Evolutionary conservation across 139 green algal species (phyloP), one percentile per base, ranked within the genome.

Genomic region (Tetradesmus obliquus): DNA sequence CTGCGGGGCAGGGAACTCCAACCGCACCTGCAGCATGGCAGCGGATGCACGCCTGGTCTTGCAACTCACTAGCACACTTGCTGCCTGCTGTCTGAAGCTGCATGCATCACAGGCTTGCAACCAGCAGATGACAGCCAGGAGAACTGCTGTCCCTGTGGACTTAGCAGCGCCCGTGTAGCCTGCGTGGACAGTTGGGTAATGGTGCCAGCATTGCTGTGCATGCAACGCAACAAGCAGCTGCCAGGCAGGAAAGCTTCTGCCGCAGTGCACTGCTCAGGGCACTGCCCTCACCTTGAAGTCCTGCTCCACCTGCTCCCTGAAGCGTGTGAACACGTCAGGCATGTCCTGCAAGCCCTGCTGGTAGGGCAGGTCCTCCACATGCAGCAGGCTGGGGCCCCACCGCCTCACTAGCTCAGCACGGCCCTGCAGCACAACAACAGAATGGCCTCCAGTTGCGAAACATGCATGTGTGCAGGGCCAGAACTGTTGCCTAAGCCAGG

Each of bases 321-420:
- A 99, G 24, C 96, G 97, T 0, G 98, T 99, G 95, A 99, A 99
- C 0, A 98, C 95, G 82, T 99, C 96, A 1, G 96, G 95, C 87
- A 97, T 92, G 66, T 92, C 84, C 2, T 55, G 13, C 85, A 85
- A 76, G 81, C 62, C 55, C 58, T 69, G 3, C 10, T 24, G 76
- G 82, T 97, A 99, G 7, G 98, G 97, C 32, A 99, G 85, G 92
- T 99, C 98, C 54, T 98, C 97, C 51, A 94, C 55, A 92, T 99
- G 97, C 91, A 97, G 99, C 92, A 99, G 85, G 3, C 97, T 99
- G 24, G 84, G 84, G 72, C 95, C 96, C 96, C 98, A 99, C 55
- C 93, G 62, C n/a, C 92, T 87, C 76, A 95, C 72, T 83, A 99
- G 88, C 71, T 94, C 79, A 12, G 71, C 94, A 9, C 81, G 53